Evolutionary conservation across 768 basidiomycete species (phyloP).

Genomic region (Lentinula sp.): DNA sequence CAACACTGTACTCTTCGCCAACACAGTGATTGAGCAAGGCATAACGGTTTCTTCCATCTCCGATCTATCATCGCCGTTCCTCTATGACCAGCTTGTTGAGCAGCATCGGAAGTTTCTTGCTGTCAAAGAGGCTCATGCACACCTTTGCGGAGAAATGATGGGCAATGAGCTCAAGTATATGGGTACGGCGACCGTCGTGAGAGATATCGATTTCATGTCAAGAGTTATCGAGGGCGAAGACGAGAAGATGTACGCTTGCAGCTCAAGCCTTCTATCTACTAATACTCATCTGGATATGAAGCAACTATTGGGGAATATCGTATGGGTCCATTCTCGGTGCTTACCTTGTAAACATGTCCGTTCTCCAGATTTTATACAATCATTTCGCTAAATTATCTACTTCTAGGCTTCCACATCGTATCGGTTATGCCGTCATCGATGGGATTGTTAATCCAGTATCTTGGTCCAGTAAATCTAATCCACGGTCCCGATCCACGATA

Average conservation of each 20-base stretch:
- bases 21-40: conserved; percentile 17
- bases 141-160: conserved; percentile 14
- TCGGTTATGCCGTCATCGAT: conserved; percentile 16
- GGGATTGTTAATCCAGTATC: conserved; percentile 16
- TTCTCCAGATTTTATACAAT: neutral
- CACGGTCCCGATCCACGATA: neutral
- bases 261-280: neutral
- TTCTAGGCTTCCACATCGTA: conserved; percentile 14
- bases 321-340: conserved; percentile 19
- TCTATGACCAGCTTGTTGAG: conserved; percentile 11
- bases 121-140: conserved; percentile 14
- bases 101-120: conserved; percentile 15
- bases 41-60: conserved; percentile 13
- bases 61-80: conserved; percentile 7
- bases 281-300: neutral
- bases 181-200: conserved; percentile 18
- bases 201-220: conserved; percentile 18
- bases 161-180: conserved; percentile 18
- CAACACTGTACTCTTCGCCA: conserved; percentile 12
- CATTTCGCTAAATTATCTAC: neutral
- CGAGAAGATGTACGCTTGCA: conserved; percentile 14
- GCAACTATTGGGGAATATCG: conserved; percentile 18
- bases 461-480: conserved; percentile 13
- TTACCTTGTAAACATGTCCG: conserved; percentile 19
- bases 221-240: conserved; percentile 14